Percentiles rank a stretch among this genome's conserved stretches.
phyloP scores from a whole-genome alignment of 208 protist species.

The Endotrypanum monterogeii region DNA sequence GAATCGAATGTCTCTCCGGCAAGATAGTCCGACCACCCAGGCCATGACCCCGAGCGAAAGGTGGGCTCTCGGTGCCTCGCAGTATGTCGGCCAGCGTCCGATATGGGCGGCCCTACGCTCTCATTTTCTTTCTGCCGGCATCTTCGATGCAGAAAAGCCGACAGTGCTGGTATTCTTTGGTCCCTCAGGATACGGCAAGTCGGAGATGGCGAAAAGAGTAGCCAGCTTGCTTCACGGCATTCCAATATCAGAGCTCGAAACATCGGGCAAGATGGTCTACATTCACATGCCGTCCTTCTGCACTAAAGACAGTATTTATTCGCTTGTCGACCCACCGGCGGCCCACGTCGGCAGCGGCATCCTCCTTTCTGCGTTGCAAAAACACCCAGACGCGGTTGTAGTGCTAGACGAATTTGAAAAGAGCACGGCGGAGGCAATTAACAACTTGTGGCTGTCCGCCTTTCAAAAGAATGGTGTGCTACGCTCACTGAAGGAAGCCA shows the following conservation, averaged over 20 bases:
- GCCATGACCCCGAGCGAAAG: slow-evolving; percentile 30
- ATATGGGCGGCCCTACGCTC: slow-evolving; percentile 52
- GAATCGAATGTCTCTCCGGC: slow-evolving; percentile 1
- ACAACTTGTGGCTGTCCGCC: slow-evolving; percentile 87
- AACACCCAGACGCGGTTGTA: slow-evolving; percentile 70
- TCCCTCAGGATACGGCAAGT: slow-evolving; percentile 85
- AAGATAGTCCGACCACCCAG: neutral
- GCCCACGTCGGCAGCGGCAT: slow-evolving; percentile 85
- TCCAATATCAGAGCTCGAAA: slow-evolving; percentile 48
- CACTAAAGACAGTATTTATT: slow-evolving; percentile 89
- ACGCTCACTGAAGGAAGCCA: slow-evolving; percentile 79
- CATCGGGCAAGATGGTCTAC: slow-evolving; percentile 70
- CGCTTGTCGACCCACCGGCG: slow-evolving; percentile 84
- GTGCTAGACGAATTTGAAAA: slow-evolving; percentile 92
- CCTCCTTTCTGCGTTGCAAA: slow-evolving; percentile 72
- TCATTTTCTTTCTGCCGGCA: slow-evolving; percentile 62
- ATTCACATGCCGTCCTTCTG: slow-evolving; percentile 89
- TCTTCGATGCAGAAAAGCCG: slow-evolving; percentile 77
- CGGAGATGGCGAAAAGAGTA: slow-evolving; percentile 72
- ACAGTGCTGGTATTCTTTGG: slow-evolving; percentile 86
- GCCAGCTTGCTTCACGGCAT: slow-evolving; percentile 62
- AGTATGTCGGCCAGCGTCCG: slow-evolving; percentile 78
- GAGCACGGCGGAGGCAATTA: slow-evolving; percentile 72
- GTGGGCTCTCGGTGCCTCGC: slow-evolving; percentile 44
- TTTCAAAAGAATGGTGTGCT: slow-evolving; percentile 88